Evolutionary conservation across 805 yeast species (phyloP), one percentile per base, ranked within the genome.

Genomic region (Candida loeiensis): DNA sequence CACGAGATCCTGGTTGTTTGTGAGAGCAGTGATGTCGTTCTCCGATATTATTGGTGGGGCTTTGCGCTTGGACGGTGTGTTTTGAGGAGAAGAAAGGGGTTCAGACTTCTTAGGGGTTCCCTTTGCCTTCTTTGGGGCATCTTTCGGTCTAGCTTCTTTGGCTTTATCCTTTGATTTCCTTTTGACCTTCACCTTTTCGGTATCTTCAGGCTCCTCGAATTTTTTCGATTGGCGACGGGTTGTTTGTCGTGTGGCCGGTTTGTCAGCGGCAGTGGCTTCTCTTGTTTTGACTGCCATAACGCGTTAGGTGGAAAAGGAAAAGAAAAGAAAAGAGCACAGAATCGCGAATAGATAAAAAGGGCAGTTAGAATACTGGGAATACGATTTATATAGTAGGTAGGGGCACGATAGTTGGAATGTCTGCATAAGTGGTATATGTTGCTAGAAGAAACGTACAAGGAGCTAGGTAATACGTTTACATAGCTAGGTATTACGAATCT

Each of bases 1-100:
- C n/a, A 62, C 46, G 29, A 67, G 44, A 20, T 61, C 56, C 13
- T 52, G 53, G 22, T 51, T 51, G 25, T 56, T 50, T 2, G 38
- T 39, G n/a, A 35, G n/a, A 3, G 30, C 8, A 9, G 17, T n/a
- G 16, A 39, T 16, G 6, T 39, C 43, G 21, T 39, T 21, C 14
- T 34, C 39, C 14, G 43, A 25, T 28, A 39, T 29, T 21, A 39
- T 39, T 16, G 8, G 25, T 17, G 13, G 36, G 12, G 30, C 27
- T 22, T 18, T 36, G 13, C 34, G 21, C 15, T 31, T 37, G 2
- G 40, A 31, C 2, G 40, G 40, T 2, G 40, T 37, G n/a, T 14
- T 37, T 9, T 27, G 31, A 14, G 17, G 13, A 17, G 33, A 21
- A 6, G 33, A 30, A 18, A 21, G 17, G 5, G 17, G 31, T 4